Conservation (phyloP, 257 asterid genomes). For the Nicotiana sylvestris region DNA sequence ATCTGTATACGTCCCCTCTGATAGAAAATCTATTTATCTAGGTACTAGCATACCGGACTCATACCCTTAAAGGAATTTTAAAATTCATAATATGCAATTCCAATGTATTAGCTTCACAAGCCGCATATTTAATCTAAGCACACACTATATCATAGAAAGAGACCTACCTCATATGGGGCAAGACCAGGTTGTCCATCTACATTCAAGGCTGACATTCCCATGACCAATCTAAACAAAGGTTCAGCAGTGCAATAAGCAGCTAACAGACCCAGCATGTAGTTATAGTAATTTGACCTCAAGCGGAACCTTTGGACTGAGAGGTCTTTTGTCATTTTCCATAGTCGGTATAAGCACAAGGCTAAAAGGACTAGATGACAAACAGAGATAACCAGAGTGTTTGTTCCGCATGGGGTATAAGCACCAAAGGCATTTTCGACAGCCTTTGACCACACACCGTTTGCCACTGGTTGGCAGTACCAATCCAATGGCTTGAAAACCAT, state of each 20-base stretch:
- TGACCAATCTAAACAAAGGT: constrained; percentile 63
- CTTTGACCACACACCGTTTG: constrained; percentile 73
- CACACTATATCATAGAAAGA: neutral
- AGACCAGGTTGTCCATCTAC: constrained; percentile 57
- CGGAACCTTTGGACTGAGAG: constrained; percentile 59
- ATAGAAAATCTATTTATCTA: too few relatives aligned
- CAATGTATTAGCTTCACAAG: too few relatives aligned
- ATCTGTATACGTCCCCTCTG: too few relatives aligned
- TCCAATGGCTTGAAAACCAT: constrained; percentile 78
- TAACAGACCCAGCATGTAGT: constrained; percentile 66
- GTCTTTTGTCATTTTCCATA: constrained; percentile 54
- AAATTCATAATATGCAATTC: too few relatives aligned
- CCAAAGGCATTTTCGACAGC: constrained; percentile 86
- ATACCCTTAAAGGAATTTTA: too few relatives aligned
- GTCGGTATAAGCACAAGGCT: constrained; percentile 57
- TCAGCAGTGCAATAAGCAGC: constrained; percentile 75
- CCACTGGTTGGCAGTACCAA: constrained; percentile 87
- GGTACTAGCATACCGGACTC: too few relatives aligned
- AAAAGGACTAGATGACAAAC: constrained; percentile 64
- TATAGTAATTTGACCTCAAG: constrained; percentile 69
- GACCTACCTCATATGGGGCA: constrained; percentile 81
- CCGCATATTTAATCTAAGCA: too few relatives aligned
- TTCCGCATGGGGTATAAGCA: constrained; percentile 82
- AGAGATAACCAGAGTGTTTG: constrained; percentile 66
- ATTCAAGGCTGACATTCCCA: constrained; percentile 74